Conservation (phyloP, 192 early-diverging fungal species). For the Linnemannia exigua region DNA sequence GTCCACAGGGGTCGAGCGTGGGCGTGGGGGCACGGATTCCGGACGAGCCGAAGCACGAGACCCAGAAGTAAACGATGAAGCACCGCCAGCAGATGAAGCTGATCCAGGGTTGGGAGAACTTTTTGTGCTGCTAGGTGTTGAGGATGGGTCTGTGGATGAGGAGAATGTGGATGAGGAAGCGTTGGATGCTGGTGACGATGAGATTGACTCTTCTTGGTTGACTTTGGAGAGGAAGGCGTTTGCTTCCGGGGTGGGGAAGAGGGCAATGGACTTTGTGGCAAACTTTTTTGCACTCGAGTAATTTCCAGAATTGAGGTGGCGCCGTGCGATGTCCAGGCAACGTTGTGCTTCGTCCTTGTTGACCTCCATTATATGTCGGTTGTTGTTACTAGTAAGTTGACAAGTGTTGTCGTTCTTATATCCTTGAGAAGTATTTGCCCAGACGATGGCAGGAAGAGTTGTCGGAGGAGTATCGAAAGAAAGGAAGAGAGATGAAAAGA, state of each 20-base stretch:
- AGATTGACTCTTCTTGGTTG: constrained; percentile 32
- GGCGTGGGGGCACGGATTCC: constrained; percentile 24
- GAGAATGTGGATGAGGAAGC: constrained; percentile 35
- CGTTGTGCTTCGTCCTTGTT: constrained; percentile 92
- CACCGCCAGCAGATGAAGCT: neutral
- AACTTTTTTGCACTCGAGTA: constrained; percentile 81
- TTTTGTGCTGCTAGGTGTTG: constrained; percentile 44
- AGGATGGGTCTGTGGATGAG: constrained; percentile 14
- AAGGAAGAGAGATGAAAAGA: neutral
- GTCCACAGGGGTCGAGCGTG: constrained; percentile 36
- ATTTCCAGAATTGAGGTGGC: constrained; percentile 78
- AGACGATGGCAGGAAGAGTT: too few relatives aligned
- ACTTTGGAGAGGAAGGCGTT: constrained; percentile 67
- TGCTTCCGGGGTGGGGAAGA: constrained; percentile 84
- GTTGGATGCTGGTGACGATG: constrained; percentile 13
- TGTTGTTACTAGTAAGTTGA: neutral
- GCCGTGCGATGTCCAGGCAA: constrained; percentile 83
- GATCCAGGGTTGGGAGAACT: constrained; percentile 34
- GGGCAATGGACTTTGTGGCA: constrained; percentile 81
- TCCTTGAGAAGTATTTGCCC: neutral
- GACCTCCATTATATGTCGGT: constrained; percentile 70
- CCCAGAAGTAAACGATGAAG: constrained; percentile 13
- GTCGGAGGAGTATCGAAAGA: neutral
- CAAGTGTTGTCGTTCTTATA: neutral
- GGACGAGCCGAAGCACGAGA: constrained; percentile 27